These are phyloP conservation scores for Fibroporia radiculosa DNA, from an alignment of 768 basidiomycete species.

Conservation along the genomic window DNA sequence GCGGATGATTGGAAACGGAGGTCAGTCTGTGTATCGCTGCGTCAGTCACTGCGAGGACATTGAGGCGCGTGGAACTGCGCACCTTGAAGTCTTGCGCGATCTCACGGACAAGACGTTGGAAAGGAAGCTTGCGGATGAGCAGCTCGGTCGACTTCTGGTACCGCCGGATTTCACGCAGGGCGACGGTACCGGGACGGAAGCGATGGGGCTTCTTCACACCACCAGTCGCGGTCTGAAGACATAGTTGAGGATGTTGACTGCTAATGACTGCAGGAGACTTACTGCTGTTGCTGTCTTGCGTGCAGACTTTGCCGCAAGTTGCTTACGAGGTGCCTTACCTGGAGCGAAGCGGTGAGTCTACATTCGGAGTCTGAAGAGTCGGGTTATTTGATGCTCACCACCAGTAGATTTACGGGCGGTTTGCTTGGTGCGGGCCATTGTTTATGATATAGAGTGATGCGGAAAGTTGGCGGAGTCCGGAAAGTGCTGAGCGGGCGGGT, in stretches of 20 bases:
- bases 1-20: conserved; percentile 62
- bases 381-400: conserved; percentile 40
- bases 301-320: conserved; percentile 61
- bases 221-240: conserved; percentile 36
- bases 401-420: conserved; percentile 73
- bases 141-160: conserved; percentile 34
- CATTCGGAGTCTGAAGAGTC: neutral
- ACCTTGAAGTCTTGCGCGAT: conserved; percentile 64
- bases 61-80: conserved; percentile 3
- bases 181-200: conserved; percentile 32
- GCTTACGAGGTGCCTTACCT: conserved; percentile 65
- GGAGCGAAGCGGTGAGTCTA: neutral
- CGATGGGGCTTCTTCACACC: conserved; percentile 57
- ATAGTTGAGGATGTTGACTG: neutral
- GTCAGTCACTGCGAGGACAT: neutral
- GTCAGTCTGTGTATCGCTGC: conserved; percentile 31
- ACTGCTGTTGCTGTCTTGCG: conserved; percentile 49
- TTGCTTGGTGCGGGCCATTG: conserved; percentile 73
- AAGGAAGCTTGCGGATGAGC: conserved; percentile 45
- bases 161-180: conserved; percentile 31
- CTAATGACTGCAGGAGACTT: neutral
- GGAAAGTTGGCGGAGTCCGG: conserved; percentile 1
- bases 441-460: too few relatives aligned
- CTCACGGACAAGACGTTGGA: conserved; percentile 59
- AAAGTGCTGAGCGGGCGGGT: conserved; percentile 2